These are phyloP conservation scores for Moricandia moricandioides DNA, from an alignment of 345 rosid genomes.

Conservation along the genomic window DNA sequence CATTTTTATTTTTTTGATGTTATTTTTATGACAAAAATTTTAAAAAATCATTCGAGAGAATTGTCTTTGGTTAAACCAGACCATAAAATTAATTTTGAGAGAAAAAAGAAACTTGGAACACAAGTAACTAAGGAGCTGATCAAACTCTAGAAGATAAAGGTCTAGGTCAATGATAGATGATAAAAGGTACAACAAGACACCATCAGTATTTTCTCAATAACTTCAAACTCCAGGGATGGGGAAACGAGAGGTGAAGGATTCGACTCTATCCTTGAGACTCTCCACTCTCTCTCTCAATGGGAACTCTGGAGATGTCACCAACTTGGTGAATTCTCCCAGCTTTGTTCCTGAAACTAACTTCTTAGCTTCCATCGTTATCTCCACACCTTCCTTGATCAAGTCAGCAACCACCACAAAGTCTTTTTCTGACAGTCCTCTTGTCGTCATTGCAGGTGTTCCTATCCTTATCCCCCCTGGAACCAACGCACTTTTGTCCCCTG, in stretches of 20 bases:
- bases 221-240: constrained; percentile 69
- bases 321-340: constrained; percentile 78
- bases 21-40: no score
- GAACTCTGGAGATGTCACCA: constrained; percentile 57
- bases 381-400: constrained; percentile 82
- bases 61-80: no score
- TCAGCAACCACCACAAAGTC: constrained; percentile 71
- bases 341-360: constrained; percentile 53
- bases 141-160: neutral
- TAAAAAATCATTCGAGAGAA: no score
- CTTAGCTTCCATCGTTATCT: constrained; percentile 66
- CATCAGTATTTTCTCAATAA: constrained; percentile 9
- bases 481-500: constrained; percentile 86
- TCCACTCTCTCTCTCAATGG: constrained; percentile 49
- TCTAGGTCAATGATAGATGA: neutral
- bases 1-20: no score
- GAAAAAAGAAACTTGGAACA: neutral
- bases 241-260: constrained; percentile 67
- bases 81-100: neutral
- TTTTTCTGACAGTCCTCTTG: constrained; percentile 72
- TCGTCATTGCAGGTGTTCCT: constrained; percentile 94
- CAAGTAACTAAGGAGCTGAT: neutral
- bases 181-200: neutral
- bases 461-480: constrained; percentile 95
- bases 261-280: constrained; percentile 58